These are phyloP conservation scores for Pyronema omphalodes DNA, from an alignment of 495 filamentous ascomycete species.

Conservation along the genomic window DNA sequence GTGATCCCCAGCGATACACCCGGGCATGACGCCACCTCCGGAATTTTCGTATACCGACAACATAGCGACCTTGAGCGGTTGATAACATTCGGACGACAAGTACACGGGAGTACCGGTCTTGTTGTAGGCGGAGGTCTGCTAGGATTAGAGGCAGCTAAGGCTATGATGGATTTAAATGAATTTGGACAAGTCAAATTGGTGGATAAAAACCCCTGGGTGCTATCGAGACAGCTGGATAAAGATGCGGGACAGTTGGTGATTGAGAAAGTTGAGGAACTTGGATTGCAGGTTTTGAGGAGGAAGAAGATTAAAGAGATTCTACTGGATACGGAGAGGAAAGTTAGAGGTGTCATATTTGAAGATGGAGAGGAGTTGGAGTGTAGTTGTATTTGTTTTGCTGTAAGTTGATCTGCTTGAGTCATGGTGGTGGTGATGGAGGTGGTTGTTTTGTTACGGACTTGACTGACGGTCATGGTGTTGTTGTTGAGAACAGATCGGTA, in stretches of 20 bases:
- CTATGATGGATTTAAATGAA: slow-evolving; percentile 73
- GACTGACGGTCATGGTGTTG: neutral
- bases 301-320: slow-evolving; percentile 61
- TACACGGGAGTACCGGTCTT: slow-evolving; percentile 51
- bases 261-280: slow-evolving; percentile 63
- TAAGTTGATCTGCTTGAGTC: slow-evolving; percentile 24
- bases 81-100: slow-evolving; percentile 48
- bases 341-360: slow-evolving; percentile 62
- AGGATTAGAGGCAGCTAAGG: slow-evolving; percentile 85
- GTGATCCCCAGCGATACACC: slow-evolving; percentile 64
- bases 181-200: slow-evolving; percentile 67
- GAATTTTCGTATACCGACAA: slow-evolving; percentile 89
- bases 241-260: slow-evolving; percentile 75
- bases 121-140: slow-evolving; percentile 85
- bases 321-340: slow-evolving; percentile 43
- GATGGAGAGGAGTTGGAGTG: slow-evolving; percentile 72
- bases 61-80: slow-evolving; percentile 69
- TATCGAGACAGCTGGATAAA: slow-evolving; percentile 67
- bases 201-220: slow-evolving; percentile 77
- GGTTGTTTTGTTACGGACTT: slow-evolving; percentile 10
- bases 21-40: slow-evolving; percentile 55
- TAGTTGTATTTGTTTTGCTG: slow-evolving; percentile 75
- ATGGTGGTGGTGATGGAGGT: neutral
- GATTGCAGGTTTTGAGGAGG: slow-evolving; percentile 64
- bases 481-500: slow-evolving; percentile 40